Evolutionary conservation across 352 stramenopile species (phyloP).

Genomic region (Pythium pyrilobum): DNA sequence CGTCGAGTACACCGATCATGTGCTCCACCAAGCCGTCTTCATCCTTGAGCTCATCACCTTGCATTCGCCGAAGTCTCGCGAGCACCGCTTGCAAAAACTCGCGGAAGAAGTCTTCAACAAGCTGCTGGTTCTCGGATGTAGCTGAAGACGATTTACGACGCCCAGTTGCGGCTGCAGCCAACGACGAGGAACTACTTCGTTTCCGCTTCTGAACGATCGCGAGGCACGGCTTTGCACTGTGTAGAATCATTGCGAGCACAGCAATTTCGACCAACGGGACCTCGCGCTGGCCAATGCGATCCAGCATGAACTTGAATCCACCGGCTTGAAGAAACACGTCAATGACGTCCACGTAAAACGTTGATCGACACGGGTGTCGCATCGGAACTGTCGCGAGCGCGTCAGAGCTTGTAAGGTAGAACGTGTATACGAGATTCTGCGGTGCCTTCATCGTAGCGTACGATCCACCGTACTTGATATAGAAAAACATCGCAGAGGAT

Average conservation of each 20-base stretch:
- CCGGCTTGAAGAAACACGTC: conserved; percentile 82
- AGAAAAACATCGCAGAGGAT: conserved; percentile 76
- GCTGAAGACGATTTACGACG: conserved; percentile 35
- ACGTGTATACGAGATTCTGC: conserved; percentile 67
- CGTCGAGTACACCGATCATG: conserved; percentile 59
- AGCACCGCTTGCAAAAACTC: conserved; percentile 75
- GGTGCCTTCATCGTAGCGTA: conserved; percentile 49
- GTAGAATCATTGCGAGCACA: conserved; percentile 63
- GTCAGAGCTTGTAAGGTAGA: conserved; percentile 62
- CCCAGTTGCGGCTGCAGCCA: conserved; percentile 8
- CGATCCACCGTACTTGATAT: conserved; percentile 71
- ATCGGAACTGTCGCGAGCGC: conserved; percentile 44
- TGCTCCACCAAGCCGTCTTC: conserved; percentile 76
- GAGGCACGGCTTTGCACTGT: conserved; percentile 72
- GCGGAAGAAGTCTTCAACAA: conserved; percentile 75
- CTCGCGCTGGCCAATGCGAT: conserved; percentile 40
- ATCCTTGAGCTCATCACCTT: conserved; percentile 68
- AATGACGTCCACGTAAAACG: conserved; percentile 81
- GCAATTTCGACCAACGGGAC: conserved; percentile 54
- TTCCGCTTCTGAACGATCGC: conserved; percentile 35
- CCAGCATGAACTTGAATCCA: conserved; percentile 67
- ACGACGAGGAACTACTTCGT: conserved; percentile 8
- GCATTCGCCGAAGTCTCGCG: conserved; percentile 59
- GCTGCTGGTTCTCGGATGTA: conserved; percentile 19
- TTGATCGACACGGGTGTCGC: conserved; percentile 67